Evolutionary conservation across 306 rosid genomes (phyloP).

Genomic region (Rosa lucieae): DNA sequence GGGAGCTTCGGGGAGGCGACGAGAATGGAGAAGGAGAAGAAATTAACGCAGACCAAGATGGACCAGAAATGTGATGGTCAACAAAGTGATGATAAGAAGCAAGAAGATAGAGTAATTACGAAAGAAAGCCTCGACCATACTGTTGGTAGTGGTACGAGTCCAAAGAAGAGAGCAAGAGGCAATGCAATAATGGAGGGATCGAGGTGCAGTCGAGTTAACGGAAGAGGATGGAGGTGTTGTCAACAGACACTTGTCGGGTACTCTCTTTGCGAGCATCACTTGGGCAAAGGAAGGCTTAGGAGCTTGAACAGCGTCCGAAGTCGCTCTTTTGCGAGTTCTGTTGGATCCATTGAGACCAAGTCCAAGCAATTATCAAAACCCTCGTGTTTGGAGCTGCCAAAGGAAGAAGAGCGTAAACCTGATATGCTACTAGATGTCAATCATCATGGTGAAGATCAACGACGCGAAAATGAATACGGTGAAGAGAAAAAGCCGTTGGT

Average conservation of each 20-base stretch:
- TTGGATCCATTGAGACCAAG: background rate
- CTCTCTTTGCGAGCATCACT: slow-evolving; percentile 95
- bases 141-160: background rate
- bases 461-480: background rate
- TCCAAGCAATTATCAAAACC: background rate
- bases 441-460: background rate
- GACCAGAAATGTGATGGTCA: slow-evolving; percentile 46
- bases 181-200: slow-evolving; percentile 86
- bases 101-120: slow-evolving; percentile 6
- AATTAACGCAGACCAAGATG: slow-evolving; percentile 32
- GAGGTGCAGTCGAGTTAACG: slow-evolving; percentile 98
- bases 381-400: background rate
- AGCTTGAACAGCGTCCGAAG: slow-evolving; percentile 79
- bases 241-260: slow-evolving; percentile 96
- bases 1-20: slow-evolving; percentile 41
- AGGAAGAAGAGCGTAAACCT: background rate
- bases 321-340: slow-evolving; percentile 33
- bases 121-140: background rate
- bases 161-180: slow-evolving; percentile 48
- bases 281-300: slow-evolving; percentile 88
- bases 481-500: slow-evolving; percentile 25
- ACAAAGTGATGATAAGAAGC: slow-evolving; percentile 18
- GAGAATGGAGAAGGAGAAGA: slow-evolving; percentile 24
- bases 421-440: background rate
- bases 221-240: slow-evolving; percentile 94